A percentile compares a stretch with the other conserved stretches of the same genome.
These are phyloP conservation scores for Knufia fluminis DNA, from an alignment of 2,329 filamentous ascomycete species.

Conservation along the genomic window DNA sequence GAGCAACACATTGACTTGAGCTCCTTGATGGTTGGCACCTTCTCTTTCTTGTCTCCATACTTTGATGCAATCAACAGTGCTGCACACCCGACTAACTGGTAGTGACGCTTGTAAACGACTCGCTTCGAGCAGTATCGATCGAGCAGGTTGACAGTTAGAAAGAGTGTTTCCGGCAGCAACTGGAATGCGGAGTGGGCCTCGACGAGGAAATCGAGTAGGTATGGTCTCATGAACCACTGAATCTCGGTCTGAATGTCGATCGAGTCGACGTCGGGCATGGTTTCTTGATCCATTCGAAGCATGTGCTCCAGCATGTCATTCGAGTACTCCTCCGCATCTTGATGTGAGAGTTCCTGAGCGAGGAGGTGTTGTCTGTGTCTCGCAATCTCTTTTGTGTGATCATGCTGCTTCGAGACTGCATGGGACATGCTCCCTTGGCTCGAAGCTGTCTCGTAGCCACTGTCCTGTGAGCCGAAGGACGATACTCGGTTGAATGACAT, in stretches of 20 bases:
- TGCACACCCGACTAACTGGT: conserved; percentile 93
- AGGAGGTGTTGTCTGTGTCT: conserved; percentile 79
- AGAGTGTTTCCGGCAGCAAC: conserved; percentile 86
- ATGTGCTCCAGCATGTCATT: conserved; percentile 93
- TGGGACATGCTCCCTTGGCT: conserved; percentile 42
- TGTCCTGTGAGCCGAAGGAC: conserved; percentile 41
- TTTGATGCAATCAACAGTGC: conserved; percentile 94
- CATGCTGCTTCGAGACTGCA: conserved; percentile 52
- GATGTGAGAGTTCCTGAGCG: conserved; percentile 75
- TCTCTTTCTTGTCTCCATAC: conserved; percentile 97
- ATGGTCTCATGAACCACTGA: conserved; percentile 98
- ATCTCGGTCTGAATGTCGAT: conserved; percentile 99
- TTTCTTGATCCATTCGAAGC: conserved; percentile 89
- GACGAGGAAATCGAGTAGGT: conserved; percentile 94
- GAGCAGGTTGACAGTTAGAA: conserved; percentile 90
- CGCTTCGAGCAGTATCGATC: conserved; percentile 96
- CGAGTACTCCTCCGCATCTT: conserved; percentile 81
- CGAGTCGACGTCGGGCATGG: conserved; percentile 87
- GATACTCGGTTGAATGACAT: conserved; percentile 49
- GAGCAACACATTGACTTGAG: conserved; percentile 99
- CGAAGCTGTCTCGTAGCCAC: conserved; percentile 58
- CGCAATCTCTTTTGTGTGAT: conserved; percentile 68
- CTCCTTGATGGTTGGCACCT: conserved; percentile 93
- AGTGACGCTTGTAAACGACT: conserved; percentile 98
- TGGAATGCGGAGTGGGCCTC: conserved; percentile 95